Evolutionary conservation across 148 eudicot species (phyloP).

Genomic region (Selenicereus undatus): DNA sequence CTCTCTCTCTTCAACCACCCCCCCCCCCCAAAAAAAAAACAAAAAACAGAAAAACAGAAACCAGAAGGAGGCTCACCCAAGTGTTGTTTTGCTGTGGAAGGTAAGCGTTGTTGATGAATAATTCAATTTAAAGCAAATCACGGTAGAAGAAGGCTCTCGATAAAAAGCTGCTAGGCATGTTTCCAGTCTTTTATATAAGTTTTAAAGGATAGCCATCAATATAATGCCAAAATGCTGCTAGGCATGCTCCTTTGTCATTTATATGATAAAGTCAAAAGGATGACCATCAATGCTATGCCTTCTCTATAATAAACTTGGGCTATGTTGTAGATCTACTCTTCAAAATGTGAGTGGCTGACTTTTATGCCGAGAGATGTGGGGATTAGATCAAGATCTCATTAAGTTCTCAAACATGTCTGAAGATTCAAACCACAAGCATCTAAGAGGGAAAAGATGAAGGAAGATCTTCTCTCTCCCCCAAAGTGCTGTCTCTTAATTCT

Average conservation of each 20-base stretch:
- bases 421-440: too few species aligned
- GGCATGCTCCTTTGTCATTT: too few species aligned
- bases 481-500: too few species aligned
- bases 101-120: background rate
- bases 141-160: background rate
- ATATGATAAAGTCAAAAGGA: background rate
- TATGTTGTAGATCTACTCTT: background rate
- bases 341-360: background rate
- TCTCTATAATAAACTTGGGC: background rate
- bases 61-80: background rate
- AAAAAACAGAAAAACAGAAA: too few species aligned
- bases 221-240: background rate
- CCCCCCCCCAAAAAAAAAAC: background rate
- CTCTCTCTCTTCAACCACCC: background rate
- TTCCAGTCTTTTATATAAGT: too few species aligned
- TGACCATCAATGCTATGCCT: background rate
- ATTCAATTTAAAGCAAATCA: background rate
- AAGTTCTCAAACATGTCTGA: too few species aligned
- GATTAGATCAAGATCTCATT: background rate
- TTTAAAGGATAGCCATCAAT: background rate
- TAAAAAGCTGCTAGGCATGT: too few species aligned
- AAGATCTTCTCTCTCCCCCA: too few species aligned
- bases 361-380: background rate
- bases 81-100: background rate
- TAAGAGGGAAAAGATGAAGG: too few species aligned